phyloP scores from a whole-genome alignment of 257 asterid genomes.

The Vinca minor region DNA sequence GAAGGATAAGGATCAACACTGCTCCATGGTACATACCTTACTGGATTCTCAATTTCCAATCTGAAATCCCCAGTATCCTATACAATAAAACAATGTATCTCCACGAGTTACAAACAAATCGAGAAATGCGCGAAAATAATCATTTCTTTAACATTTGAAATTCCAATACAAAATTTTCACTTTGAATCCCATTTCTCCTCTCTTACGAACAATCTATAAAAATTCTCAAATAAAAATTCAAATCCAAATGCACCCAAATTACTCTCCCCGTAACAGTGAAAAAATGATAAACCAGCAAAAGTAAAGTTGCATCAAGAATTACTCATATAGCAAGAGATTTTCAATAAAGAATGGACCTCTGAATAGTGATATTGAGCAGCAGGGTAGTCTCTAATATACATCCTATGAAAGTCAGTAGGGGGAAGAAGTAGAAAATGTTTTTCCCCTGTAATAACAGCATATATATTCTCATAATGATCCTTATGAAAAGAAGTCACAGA shows the following conservation, averaged over 20 bases:
- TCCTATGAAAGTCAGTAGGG: slow-evolving; percentile 85
- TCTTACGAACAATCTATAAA: no score
- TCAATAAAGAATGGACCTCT: slow-evolving; percentile 33
- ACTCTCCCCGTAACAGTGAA: background rate
- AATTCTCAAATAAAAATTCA: no score
- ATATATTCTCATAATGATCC: slow-evolving; percentile 86
- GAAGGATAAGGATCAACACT: slow-evolving; percentile 82
- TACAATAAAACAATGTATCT: slow-evolving; percentile 2
- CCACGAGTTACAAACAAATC: background rate
- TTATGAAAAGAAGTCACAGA: slow-evolving; percentile 82
- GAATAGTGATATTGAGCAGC: slow-evolving; percentile 54
- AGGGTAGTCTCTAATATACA: slow-evolving; percentile 62
- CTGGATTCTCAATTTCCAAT: slow-evolving; percentile 60
- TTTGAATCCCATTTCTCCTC: no score
- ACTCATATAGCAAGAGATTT: background rate
- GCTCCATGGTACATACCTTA: slow-evolving; percentile 67
- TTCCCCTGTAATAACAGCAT: slow-evolving; percentile 73
- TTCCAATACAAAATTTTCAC: no score
- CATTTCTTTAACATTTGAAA: no score
- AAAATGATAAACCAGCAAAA: background rate
- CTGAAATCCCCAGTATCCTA: slow-evolving; percentile 61
- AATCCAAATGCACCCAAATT: background rate
- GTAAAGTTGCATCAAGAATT: background rate
- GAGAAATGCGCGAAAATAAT: background rate
- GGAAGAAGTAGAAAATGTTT: slow-evolving; percentile 75